These are phyloP conservation scores for Hypoxylon sp. DNA, from an alignment of 2,329 filamentous ascomycete species.

Conservation along the genomic window DNA sequence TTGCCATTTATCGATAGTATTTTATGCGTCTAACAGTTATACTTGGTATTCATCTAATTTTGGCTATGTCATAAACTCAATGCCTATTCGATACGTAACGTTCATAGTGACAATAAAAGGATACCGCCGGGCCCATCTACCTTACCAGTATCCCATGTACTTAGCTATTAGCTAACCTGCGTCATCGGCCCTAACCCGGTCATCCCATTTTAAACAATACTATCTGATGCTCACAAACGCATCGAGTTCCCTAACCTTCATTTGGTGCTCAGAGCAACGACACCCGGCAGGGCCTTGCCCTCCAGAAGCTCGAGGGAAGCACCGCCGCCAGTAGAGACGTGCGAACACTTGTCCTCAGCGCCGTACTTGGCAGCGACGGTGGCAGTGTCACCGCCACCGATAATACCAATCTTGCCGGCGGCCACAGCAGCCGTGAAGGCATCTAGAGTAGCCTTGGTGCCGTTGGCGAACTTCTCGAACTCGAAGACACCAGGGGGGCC, in stretches of 20 bases:
- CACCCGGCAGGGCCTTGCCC: constrained; percentile 97
- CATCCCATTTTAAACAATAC: constrained; percentile 17
- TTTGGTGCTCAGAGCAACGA: constrained; percentile 88
- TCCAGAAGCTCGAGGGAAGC: constrained; percentile 96
- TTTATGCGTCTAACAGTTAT: constrained; percentile 11
- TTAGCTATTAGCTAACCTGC: constrained; percentile 3
- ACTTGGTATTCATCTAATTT: constrained; percentile 36
- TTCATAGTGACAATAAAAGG: constrained; percentile 17
- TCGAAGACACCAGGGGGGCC: constrained; percentile 98
- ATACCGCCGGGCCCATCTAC: constrained; percentile 24
- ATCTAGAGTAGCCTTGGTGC: constrained; percentile 93
- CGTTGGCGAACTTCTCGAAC: constrained; percentile 92
- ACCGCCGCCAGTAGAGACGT: constrained; percentile 97
- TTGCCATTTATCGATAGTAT: no score
- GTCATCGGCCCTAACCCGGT: constrained; percentile 6
- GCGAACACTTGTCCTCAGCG: constrained; percentile 96
- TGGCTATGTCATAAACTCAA: constrained; percentile 26
- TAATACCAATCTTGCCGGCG: constrained; percentile 95
- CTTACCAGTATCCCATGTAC: constrained; percentile 17
- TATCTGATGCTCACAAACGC: constrained; percentile 27
- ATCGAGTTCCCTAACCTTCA: constrained; percentile 57
- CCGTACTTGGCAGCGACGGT: constrained; percentile 98
- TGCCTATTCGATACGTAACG: constrained; percentile 17
- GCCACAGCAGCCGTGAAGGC: constrained; percentile 86
- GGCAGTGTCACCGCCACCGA: constrained; percentile 97